Conservation (phyloP, 306 rosid genomes). For the Lotus japonicus region DNA sequence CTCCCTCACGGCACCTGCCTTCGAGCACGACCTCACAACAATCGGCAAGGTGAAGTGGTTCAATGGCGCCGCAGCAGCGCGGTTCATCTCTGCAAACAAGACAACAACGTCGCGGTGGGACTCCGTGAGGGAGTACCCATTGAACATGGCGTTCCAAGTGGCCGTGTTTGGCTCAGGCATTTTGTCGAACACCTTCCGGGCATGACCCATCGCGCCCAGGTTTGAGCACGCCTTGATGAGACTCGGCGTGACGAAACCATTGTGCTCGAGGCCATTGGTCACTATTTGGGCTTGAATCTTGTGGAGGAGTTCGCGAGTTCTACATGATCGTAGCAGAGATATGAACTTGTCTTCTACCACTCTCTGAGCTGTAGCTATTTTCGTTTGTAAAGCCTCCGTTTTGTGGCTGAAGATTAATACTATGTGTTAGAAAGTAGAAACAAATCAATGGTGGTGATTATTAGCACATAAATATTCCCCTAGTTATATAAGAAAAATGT, state of each 20-base stretch:
- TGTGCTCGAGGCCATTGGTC: slow-evolving; percentile 41
- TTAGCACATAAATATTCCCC: neutral
- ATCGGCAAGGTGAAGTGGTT: slow-evolving; percentile 63
- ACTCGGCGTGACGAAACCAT: slow-evolving; percentile 43
- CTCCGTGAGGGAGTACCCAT: slow-evolving; percentile 39
- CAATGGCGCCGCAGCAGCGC: slow-evolving; percentile 21
- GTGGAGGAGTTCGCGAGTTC: slow-evolving; percentile 25
- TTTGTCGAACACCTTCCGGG: slow-evolving; percentile 52
- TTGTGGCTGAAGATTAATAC: too few relatives aligned
- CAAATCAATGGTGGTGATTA: neutral
- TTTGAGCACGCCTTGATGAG: slow-evolving; percentile 33
- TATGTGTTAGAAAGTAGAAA: neutral
- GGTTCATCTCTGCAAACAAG: slow-evolving; percentile 43
- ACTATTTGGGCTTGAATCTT: slow-evolving; percentile 54
- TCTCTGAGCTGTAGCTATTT: slow-evolving; percentile 10
- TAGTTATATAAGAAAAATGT: too few relatives aligned
- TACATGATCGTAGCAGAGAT: slow-evolving; percentile 64
- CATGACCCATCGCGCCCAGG: slow-evolving; percentile 32
- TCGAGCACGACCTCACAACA: slow-evolving; percentile 55
- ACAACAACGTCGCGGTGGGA: slow-evolving; percentile 32
- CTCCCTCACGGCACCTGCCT: slow-evolving; percentile 34
- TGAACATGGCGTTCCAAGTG: slow-evolving; percentile 57
- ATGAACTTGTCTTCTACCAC: slow-evolving; percentile 51
- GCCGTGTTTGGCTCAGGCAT: slow-evolving; percentile 45
- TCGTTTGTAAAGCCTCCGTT: too few relatives aligned